Conservation (phyloP, 768 basidiomycete genomes). For the Pleurotus tuoliensis region DNA sequence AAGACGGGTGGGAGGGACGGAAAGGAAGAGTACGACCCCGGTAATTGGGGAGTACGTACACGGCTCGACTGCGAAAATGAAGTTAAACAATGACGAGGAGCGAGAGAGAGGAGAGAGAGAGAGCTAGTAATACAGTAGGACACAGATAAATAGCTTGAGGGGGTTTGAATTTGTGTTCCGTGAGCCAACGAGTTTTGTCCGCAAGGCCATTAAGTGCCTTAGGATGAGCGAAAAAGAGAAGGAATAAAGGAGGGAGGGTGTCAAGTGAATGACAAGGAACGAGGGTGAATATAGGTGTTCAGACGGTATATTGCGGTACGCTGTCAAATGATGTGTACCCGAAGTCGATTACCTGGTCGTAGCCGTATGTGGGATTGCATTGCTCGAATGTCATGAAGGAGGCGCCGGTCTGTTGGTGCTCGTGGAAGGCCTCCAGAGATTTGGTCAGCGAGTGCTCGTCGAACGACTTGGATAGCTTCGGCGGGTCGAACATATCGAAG, state of each 20-base stretch:
- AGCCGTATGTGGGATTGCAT: background rate
- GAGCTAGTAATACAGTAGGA: constrained; percentile 7
- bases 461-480: constrained; percentile 5
- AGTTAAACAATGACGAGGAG: background rate
- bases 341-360: constrained; percentile 1
- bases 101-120: background rate
- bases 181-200: background rate
- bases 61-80: background rate
- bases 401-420: background rate
- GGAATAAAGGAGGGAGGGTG: background rate
- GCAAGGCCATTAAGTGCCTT: background rate
- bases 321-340: background rate
- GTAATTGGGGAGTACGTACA: background rate
- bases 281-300: constrained; percentile 1
- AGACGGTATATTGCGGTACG: constrained; percentile 8
- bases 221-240: background rate
- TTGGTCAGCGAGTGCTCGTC: constrained; percentile 6
- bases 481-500: constrained; percentile 7
- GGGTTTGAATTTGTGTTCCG: background rate
- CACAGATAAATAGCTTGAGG: background rate
- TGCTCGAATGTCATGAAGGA: constrained; percentile 4
- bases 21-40: background rate
- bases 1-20: background rate
- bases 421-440: constrained; percentile 4
- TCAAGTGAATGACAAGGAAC: background rate